Conservation (phyloP, 495 filamentous ascomycete species). For the Glonium stellatum region DNA sequence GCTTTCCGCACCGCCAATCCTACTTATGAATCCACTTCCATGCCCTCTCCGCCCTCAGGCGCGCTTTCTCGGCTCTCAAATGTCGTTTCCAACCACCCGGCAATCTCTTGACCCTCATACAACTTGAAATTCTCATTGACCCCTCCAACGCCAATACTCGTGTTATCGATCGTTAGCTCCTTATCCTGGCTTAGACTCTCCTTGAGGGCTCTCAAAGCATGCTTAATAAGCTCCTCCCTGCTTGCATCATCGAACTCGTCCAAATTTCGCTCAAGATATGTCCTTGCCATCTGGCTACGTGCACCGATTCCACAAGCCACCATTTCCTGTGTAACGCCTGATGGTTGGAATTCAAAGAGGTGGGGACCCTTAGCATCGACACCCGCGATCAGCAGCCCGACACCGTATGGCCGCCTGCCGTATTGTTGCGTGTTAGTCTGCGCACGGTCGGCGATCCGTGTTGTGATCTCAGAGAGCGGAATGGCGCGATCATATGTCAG, state of each 20-base stretch:
- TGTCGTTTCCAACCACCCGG: conserved; percentile 52
- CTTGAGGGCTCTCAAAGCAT: conserved; percentile 87
- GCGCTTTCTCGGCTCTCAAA: conserved; percentile 64
- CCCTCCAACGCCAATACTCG: conserved; percentile 64
- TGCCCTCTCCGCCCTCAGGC: conserved; percentile 41
- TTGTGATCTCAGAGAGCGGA: conserved; percentile 76
- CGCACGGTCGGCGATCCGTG: conserved; percentile 88
- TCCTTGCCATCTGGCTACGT: conserved; percentile 91
- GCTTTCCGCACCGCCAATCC: not conserved
- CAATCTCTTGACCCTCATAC: conserved; percentile 81
- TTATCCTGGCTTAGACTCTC: conserved; percentile 95
- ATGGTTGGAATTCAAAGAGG: conserved; percentile 97
- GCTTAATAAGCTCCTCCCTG: conserved; percentile 79
- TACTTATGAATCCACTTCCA: conserved; percentile 62
- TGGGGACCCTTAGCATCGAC: conserved; percentile 91
- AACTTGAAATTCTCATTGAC: conserved; percentile 72
- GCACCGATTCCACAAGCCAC: conserved; percentile 90
- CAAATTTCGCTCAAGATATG: conserved; percentile 87
- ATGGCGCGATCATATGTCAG: conserved; percentile 94
- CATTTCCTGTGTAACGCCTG: conserved; percentile 95
- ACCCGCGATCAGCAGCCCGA: conserved; percentile 86
- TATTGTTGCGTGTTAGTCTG: conserved; percentile 98
- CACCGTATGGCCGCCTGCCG: conserved; percentile 93
- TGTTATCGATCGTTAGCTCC: conserved; percentile 93
- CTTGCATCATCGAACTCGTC: conserved; percentile 66